Evolutionary conservation across 768 basidiomycete genomes (phyloP), one percentile per base, ranked within the genome.

Genomic region (Phylloporus sp.): DNA sequence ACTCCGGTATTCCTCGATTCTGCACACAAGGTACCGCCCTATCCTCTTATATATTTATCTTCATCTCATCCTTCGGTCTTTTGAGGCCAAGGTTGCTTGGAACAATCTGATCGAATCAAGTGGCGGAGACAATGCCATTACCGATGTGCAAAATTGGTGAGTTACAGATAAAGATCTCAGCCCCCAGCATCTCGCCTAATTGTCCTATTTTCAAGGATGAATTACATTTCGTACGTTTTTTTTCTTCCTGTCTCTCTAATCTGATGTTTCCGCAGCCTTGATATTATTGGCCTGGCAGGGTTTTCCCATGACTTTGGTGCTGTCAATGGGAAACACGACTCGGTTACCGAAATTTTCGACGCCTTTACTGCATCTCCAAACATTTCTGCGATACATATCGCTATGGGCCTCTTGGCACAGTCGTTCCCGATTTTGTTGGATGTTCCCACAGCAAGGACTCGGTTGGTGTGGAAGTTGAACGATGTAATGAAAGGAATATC

Each of bases 241-340:
- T 28, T 16, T 24, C 13, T 5, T 4, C 22, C 16, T 11, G 1
- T 38, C 26, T 11, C 20, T 43, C 27, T 28, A 5, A 5, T 23
- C 20, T 12, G 2, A 42, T 4, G 0, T 31, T 10, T 5, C 7
- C 16, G 6, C 24, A 81, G 81, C 8, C 67, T 84, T 8, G 83
- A 85, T 57, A 73, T 74, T 3, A 73, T 85, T 38, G 81, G 82
- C 18, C 78, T 83, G 32, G 80, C 80, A 10, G 82, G 81, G 2
- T 85, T 85, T 55, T 77, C 78, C 0, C 77, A 84, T 55, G 74
- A 83, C 58, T 85, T 85, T 57, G 74, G 75, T 24, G 66, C 78
- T 1, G 70, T 84, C 16, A 73, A 79, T 2, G 81, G 81, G 3
- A 73, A 79, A 52, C 62, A 61, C 23, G 66, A 75, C 3, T 49